Evolutionary conservation across 1,139 yeast genomes (phyloP).

Genomic region (Candida sanyaensis): DNA sequence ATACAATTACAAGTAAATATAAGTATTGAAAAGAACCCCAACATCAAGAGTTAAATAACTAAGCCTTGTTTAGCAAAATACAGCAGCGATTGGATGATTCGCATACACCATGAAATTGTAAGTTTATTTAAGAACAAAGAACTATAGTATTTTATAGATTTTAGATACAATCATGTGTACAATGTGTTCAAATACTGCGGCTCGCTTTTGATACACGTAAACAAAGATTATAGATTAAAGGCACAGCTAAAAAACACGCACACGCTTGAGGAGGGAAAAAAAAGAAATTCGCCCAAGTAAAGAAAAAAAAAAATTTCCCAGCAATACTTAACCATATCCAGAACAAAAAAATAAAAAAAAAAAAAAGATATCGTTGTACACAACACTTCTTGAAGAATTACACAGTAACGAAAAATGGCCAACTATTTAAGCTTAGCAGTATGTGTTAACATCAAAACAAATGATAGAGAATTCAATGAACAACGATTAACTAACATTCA

Average conservation of each 20-base stretch:
- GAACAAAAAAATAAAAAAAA: too few species aligned
- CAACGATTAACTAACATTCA: conserved; percentile 8
- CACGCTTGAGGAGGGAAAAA: not conserved
- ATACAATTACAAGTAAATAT: too few species aligned
- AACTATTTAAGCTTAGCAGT: conserved; percentile 13
- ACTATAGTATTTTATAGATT: too few species aligned
- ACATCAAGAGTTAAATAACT: too few species aligned
- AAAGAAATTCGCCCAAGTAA: not conserved
- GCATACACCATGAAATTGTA: too few species aligned
- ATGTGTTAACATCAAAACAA: conserved; percentile 2
- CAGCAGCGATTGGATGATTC: too few species aligned
- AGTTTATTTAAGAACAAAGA: too few species aligned
- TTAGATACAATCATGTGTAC: not conserved
- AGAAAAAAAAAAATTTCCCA: conserved; percentile 1
- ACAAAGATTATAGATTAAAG: not conserved
- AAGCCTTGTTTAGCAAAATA: too few species aligned
- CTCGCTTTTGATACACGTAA: not conserved
- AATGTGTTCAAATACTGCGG: not conserved
- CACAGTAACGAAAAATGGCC: conserved; percentile 7
- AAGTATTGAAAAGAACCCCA: too few species aligned
- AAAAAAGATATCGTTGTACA: not conserved
- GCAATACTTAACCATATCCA: not conserved
- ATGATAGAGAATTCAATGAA: not conserved
- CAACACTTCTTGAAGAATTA: not conserved
- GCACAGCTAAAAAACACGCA: not conserved